Conservation (phyloP, 83 land plant genomes). For the Isoetes engelmannii region DNA sequence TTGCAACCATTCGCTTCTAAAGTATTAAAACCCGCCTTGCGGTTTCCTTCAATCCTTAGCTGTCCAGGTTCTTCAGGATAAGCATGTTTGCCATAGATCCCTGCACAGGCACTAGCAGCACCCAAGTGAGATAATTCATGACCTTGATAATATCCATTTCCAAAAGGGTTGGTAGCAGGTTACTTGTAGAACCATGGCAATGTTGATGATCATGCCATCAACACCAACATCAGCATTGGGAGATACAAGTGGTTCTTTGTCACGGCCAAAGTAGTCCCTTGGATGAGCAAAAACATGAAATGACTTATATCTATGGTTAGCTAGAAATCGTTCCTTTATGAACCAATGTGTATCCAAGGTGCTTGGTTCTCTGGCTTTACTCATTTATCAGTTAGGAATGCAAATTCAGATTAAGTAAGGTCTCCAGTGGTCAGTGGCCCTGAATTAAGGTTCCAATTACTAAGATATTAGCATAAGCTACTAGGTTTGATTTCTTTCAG, state of each 20-base stretch:
- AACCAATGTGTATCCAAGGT: no score
- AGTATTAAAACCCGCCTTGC: conserved; percentile 28
- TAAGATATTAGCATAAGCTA: no score
- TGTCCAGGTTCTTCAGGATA: conserved; percentile 30
- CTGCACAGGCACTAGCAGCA: conserved; percentile 28
- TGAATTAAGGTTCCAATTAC: no score
- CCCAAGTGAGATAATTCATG: conserved; percentile 11
- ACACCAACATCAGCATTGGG: conserved; percentile 31
- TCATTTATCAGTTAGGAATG: no score
- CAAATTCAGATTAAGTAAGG: no score
- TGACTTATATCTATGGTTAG: no score
- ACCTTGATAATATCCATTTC: conserved; percentile 34
- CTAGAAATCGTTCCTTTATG: no score
- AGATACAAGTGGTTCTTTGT: conserved; percentile 13
- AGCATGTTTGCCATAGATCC: conserved; percentile 27
- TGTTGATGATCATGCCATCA: conserved; percentile 36
- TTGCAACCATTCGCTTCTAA: conserved; percentile 18
- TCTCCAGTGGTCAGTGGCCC: no score
- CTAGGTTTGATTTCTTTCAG: no score
- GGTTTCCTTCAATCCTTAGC: conserved; percentile 14
- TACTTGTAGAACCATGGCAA: conserved; percentile 31
- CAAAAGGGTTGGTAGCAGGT: conserved; percentile 29
- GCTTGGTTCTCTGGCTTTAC: no score
- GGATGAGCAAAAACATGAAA: conserved; percentile 35
- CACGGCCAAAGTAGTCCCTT: conserved; percentile 18